These are phyloP conservation scores for Beauveria australis DNA, from an alignment of 2,329 filamentous ascomycete species.

Conservation along the genomic window DNA sequence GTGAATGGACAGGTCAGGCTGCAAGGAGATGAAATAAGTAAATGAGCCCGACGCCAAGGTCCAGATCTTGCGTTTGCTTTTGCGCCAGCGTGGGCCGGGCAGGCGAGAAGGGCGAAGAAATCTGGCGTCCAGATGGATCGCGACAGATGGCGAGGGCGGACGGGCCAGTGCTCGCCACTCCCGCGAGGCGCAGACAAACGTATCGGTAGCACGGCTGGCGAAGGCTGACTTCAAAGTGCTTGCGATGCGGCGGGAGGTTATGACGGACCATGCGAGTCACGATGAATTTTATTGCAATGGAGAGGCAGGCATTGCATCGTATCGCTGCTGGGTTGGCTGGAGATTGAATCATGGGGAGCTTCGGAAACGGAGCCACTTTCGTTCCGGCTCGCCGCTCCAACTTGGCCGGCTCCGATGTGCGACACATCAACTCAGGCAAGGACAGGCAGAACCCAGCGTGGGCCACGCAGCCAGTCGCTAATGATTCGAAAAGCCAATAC, in stretches of 20 bases:
- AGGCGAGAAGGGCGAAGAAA: neutral
- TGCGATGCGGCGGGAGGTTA: neutral
- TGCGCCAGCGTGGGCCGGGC: neutral
- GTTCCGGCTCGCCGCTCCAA: slow-evolving; percentile 4
- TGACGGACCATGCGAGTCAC: neutral
- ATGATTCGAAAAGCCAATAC: neutral
- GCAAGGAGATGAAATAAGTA: neutral
- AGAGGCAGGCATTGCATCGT: neutral
- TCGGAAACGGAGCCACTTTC: slow-evolving; percentile 6
- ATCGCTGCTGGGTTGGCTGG: neutral
- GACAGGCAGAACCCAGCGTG: no score
- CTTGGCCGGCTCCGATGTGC: neutral
- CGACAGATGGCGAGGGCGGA: neutral
- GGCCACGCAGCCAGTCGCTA: neutral
- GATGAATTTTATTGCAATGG: neutral
- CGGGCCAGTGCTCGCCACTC: neutral
- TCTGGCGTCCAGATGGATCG: neutral
- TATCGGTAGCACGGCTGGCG: neutral
- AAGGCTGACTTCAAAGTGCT: neutral
- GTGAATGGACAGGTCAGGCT: neutral
- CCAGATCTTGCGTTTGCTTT: neutral
- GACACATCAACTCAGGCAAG: neutral
- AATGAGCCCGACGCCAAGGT: neutral
- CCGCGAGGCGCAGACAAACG: neutral
- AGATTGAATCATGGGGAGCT: neutral